Conservation (phyloP, 768 basidiomycete genomes). For the Termitomyces sp. region DNA sequence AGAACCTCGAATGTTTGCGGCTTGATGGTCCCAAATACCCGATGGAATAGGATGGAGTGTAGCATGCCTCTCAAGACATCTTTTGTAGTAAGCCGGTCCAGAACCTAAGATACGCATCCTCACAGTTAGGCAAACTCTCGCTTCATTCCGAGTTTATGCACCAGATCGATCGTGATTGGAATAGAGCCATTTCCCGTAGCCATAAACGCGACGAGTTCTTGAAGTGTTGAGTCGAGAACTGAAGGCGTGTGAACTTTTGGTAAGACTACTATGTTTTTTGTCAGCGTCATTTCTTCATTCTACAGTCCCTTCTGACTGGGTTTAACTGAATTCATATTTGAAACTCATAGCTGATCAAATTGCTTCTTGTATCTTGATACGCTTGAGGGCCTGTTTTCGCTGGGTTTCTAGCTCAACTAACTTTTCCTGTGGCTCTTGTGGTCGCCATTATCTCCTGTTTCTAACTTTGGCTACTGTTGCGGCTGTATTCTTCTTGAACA, state of each 20-base stretch:
- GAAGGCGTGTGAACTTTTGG: neutral
- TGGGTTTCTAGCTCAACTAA: no score
- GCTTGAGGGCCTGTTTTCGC: neutral
- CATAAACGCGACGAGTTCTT: slow-evolving; percentile 1
- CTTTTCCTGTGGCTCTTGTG: neutral
- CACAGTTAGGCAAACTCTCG: slow-evolving; percentile 2
- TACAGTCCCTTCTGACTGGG: neutral
- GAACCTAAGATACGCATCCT: slow-evolving; percentile 36
- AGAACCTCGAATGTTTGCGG: slow-evolving; percentile 74
- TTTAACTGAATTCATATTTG: neutral
- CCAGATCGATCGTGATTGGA: slow-evolving; percentile 13
- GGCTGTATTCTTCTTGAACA: no score
- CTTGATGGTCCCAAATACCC: slow-evolving; percentile 74
- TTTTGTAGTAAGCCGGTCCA: slow-evolving; percentile 67
- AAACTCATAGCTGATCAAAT: neutral
- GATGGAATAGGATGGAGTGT: slow-evolving; percentile 81
- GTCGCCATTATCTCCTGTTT: neutral
- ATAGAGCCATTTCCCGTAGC: slow-evolving; percentile 9
- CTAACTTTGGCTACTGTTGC: no score
- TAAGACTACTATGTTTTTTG: neutral
- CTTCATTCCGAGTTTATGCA: slow-evolving; percentile 4
- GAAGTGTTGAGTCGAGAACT: neutral
- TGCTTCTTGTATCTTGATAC: neutral
- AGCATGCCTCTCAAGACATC: slow-evolving; percentile 72
- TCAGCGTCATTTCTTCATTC: no score